Base-by-base conservation (phyloP, 208 protist species). In the Strigomonas culicis region DNA sequence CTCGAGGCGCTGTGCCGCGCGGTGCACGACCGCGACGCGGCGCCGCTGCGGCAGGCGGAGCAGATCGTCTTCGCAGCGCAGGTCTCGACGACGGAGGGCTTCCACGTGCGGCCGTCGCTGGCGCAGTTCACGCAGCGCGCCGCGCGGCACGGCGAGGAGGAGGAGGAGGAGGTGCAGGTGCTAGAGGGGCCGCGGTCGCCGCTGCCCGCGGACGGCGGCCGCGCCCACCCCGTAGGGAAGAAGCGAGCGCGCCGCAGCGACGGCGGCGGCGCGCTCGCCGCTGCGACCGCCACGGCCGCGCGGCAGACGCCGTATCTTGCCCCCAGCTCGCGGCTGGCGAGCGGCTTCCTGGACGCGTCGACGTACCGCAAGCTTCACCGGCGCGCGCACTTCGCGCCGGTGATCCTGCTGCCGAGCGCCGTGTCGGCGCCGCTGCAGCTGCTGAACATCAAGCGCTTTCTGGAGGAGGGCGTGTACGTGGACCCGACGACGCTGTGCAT, bases 341-440 rank as follows among this genome's bases (percentile, higher is more conserved):
- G 68, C 4, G 83, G 83, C 3, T 85, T 90, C 61, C 30, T 80
- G 19, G 46, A 79, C n/a, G 50, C 27, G 11, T 7, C 49, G 11
- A 10, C 49, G 11, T 55, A 30, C 27, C n/a, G 25, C n/a, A 19
- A 27, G 7, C 49, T 13, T 27, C n/a, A 55, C 49, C 49, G 49
- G 8, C 49, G 80, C 59, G 76, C 82, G 0, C 83, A 95, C 72
- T 95, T 95, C 63, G 84, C 83, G 72, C 90, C 86, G 21, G 87
- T 92, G 53, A 89, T 95, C 49, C 67, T 95, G 41, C 76, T 95
- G 19, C 78, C 86, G 0, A 74, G 82, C 25, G 72, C 82, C 47
- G 70, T 86, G 61, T 86, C 86, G 21, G 77, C 90, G 4, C 70
- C 86, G 31, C 63, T 95, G 65, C 86, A 93, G 81, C 74, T 95